phyloP scores from a whole-genome alignment of 1,284 basidiomycete genomes.

The Bondarzewia mesenterica region DNA sequence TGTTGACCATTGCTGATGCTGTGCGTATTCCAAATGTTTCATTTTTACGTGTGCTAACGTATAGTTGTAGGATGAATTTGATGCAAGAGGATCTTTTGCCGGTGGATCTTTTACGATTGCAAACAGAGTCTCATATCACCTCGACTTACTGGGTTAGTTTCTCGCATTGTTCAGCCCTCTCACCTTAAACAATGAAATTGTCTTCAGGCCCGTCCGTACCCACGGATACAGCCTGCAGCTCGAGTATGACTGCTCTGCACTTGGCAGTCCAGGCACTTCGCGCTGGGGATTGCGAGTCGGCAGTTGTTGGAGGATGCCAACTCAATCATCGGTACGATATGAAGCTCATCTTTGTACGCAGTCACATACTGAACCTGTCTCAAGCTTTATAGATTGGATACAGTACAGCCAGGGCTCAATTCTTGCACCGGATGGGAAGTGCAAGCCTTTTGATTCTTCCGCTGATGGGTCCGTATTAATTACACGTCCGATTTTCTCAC shows the following conservation, averaged over 20 bases:
- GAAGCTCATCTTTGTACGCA: neutral
- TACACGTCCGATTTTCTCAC: neutral
- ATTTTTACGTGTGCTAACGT: neutral
- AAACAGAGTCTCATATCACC: constrained; percentile 39
- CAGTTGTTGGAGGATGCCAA: constrained; percentile 37
- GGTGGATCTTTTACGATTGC: constrained; percentile 30
- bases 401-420: constrained; percentile 27
- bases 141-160: too few relatives aligned
- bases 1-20: constrained; percentile 8
- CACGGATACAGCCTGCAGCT: constrained; percentile 43
- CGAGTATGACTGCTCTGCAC: constrained; percentile 35
- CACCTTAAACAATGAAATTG: too few relatives aligned
- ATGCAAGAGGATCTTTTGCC: constrained; percentile 29
- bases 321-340: constrained; percentile 27
- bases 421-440: constrained; percentile 36
- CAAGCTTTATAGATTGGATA: neutral
- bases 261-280: constrained; percentile 37
- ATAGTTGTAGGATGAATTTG: constrained; percentile 25
- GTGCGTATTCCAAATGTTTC: constrained; percentile 4
- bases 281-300: constrained; percentile 39
- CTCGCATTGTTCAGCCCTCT: too few relatives aligned
- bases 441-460: constrained; percentile 39
- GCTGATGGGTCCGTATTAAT: constrained; percentile 33
- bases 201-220: constrained; percentile 38
- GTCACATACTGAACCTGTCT: neutral